Percentiles rank a stretch among this genome's conserved stretches.
Conservation (phyloP, 2,329 filamentous ascomycete species). For the Endothia cerciana region DNA sequence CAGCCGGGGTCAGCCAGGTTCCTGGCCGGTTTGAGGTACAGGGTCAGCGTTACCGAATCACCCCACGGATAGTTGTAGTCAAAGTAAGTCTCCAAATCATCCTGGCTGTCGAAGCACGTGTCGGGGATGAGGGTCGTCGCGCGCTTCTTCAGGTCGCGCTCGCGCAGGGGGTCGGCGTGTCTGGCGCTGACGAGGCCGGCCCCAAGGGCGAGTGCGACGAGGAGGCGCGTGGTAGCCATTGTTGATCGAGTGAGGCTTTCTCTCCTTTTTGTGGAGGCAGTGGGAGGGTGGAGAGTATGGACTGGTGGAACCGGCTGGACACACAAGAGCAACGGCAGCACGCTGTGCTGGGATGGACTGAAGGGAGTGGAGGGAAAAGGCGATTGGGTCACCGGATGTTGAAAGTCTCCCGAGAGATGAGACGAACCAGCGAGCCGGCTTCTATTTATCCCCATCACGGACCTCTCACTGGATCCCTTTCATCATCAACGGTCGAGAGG, state of each 20-base stretch:
- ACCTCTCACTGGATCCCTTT: background rate
- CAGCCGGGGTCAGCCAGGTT: background rate
- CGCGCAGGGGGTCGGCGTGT: conserved; percentile 17
- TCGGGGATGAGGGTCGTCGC: conserved; percentile 41
- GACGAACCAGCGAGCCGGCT: background rate
- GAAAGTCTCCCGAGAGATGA: background rate
- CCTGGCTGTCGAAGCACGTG: conserved; percentile 41
- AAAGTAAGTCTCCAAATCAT: conserved; percentile 46
- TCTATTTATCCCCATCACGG: conserved; percentile 2
- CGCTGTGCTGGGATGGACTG: background rate
- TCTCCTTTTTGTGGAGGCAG: background rate
- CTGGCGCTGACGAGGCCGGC: conserved; percentile 20
- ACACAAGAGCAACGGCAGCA: too few species aligned
- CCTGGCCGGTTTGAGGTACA: too few species aligned
- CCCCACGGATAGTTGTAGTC: conserved; percentile 59
- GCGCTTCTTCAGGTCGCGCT: conserved; percentile 27
- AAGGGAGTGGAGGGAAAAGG: background rate
- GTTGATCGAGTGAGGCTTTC: background rate
- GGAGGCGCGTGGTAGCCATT: conserved; percentile 18
- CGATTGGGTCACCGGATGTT: background rate
- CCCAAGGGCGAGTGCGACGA: conserved; percentile 17
- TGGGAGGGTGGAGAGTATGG: background rate
- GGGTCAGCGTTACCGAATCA: conserved; percentile 34
- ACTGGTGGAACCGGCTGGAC: background rate
- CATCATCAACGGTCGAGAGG: background rate